Evolutionary conservation across 768 basidiomycete genomes (phyloP).

Genomic region (Gyrodon lividus): DNA sequence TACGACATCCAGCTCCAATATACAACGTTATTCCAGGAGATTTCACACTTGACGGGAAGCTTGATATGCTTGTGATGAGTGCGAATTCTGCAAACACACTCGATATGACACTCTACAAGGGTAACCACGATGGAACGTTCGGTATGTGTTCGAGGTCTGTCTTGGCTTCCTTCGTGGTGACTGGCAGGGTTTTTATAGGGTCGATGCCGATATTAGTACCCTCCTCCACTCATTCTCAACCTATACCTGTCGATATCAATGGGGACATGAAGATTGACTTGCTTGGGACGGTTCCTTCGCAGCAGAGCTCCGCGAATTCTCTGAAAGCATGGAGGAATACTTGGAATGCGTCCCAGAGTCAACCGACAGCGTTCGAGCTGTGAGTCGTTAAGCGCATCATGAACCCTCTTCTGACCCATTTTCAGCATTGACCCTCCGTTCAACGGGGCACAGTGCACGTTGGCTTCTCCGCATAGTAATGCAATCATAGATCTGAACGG

Average conservation of each 20-base stretch:
- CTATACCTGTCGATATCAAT: slow-evolving; percentile 81
- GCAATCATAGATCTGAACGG: slow-evolving; percentile 93
- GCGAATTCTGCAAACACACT: slow-evolving; percentile 50
- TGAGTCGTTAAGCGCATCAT: slow-evolving; percentile 35
- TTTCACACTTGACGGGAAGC: slow-evolving; percentile 86
- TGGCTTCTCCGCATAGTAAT: slow-evolving; percentile 92
- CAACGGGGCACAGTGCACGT: slow-evolving; percentile 60
- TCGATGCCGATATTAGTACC: slow-evolving; percentile 50
- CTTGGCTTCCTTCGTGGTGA: not conserved
- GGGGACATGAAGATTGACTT: slow-evolving; percentile 91
- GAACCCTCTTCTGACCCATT: slow-evolving; percentile 6
- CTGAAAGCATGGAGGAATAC: slow-evolving; percentile 80
- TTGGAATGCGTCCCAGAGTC: slow-evolving; percentile 59
- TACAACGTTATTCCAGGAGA: slow-evolving; percentile 90
- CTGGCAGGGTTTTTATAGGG: slow-evolving; percentile 6
- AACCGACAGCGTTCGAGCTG: slow-evolving; percentile 64
- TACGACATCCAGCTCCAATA: slow-evolving; percentile 57
- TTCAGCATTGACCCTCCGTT: slow-evolving; percentile 59
- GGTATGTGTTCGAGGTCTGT: slow-evolving; percentile 41
- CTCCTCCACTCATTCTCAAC: slow-evolving; percentile 70
- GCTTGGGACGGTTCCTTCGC: slow-evolving; percentile 59
- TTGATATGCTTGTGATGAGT: slow-evolving; percentile 90
- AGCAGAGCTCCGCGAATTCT: slow-evolving; percentile 33
- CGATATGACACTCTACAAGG: slow-evolving; percentile 70
- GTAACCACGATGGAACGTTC: slow-evolving; percentile 60